Evolutionary conservation across 2,329 filamentous ascomycete genomes (phyloP), one percentile per base, ranked within the genome.

Genomic region (Coniochaeta ligniaria): DNA sequence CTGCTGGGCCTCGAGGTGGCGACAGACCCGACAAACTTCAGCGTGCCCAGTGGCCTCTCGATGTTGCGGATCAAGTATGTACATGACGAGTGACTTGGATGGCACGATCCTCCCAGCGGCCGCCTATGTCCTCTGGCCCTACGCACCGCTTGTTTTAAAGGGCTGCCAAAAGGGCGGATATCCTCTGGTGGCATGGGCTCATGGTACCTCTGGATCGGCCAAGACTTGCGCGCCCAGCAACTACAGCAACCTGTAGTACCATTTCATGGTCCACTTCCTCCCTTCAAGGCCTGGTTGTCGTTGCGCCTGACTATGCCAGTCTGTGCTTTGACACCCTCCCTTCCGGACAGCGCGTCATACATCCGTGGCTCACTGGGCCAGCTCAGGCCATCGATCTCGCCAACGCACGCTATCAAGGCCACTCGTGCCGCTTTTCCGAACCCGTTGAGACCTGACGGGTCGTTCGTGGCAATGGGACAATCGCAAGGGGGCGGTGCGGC

Each of bases 111-210:
- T 82, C 1, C 80, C 80, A 1, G 75, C 77, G 9, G 80, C 79
- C 1, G 80, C 74, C 1, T 81, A 75, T 65, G 69, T 83, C 14
- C 73, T 82, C 1, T 82, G 78, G 78, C 80, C 80, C 0, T 82
- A 71, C 58, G 61, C 68, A 2, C 68, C 74, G 67, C 45, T 57
- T 57, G 12, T 61, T 61, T 2, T 47, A 14, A 16, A 20, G 59
- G 11, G 52, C 28, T 50, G 57, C 62, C 36, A 58, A 59, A 3
- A 64, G 64, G 4, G 73, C 71, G 1, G 26, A 57, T 57, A 4
- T 31, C 54, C 54, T 6, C 63, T 75, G 14, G 72, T 79, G 0
- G 66, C 72, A 14, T 80, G 76, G 76, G 70, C 73, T 2, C 78
- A 80, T 61, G 77, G 77, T 4, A 78, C 77, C 2, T 73, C 73